A percentile compares a stretch with the other conserved stretches of the same genome.
Evolutionary conservation across 352 stramenopile genomes (phyloP).

Genomic region (Pythium periplocum): DNA sequence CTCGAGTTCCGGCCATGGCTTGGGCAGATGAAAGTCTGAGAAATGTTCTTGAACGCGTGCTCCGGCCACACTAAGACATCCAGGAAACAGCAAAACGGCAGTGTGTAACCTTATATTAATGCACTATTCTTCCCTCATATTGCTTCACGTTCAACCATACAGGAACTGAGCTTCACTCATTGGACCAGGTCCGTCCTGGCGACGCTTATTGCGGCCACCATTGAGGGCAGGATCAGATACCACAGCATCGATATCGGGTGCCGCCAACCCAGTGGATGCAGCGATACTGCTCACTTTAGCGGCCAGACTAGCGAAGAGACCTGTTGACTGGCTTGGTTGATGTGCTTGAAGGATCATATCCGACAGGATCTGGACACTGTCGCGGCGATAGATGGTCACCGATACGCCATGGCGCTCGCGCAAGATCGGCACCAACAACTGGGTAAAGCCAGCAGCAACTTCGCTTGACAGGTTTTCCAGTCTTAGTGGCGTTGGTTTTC

Average conservation of each 20-base stretch:
- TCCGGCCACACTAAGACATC: too few relatives aligned
- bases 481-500: conserved; percentile 16
- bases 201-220: background rate
- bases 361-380: conserved; percentile 24
- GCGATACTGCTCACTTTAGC: conserved; percentile 9
- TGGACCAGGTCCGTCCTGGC: conserved; percentile 4
- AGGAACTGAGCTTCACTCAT: conserved; percentile 19
- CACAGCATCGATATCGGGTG: conserved; percentile 1
- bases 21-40: too few relatives aligned
- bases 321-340: conserved; percentile 8
- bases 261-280: conserved; percentile 1
- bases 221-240: conserved; percentile 1
- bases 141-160: conserved; percentile 9
- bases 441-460: conserved; percentile 28
- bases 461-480: conserved; percentile 30
- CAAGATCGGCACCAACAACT: conserved; percentile 31
- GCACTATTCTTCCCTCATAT: too few relatives aligned
- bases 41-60: too few relatives aligned
- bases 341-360: conserved; percentile 27
- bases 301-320: conserved; percentile 13
- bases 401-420: conserved; percentile 25
- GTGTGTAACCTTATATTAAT: too few relatives aligned
- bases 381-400: conserved; percentile 27
- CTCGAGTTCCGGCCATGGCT: too few relatives aligned
- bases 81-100: too few relatives aligned